These are phyloP conservation scores for Debaryomyces udenii DNA, from an alignment of 1,139 yeast species.

Conservation along the genomic window DNA sequence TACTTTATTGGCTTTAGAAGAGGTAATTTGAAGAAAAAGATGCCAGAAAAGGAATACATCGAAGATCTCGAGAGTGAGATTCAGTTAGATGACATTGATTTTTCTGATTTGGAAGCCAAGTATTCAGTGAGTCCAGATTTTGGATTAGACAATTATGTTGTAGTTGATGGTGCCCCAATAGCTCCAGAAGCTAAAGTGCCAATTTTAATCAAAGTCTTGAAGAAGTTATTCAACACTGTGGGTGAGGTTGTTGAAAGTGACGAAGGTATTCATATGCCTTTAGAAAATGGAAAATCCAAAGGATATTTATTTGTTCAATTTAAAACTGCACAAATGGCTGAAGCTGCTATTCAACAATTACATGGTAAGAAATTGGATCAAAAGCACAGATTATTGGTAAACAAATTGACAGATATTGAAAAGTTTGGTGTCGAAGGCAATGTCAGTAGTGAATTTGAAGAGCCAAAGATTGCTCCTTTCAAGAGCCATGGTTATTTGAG, in stretches of 20 bases:
- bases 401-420: slow-evolving; percentile 83
- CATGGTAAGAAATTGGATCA: slow-evolving; percentile 92
- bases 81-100: slow-evolving; percentile 68
- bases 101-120: slow-evolving; percentile 82
- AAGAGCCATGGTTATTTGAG: slow-evolving; percentile 78
- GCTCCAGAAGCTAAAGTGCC: slow-evolving; percentile 91
- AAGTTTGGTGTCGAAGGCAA: slow-evolving; percentile 73
- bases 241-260: slow-evolving; percentile 73
- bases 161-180: slow-evolving; percentile 94
- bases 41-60: slow-evolving; percentile 29
- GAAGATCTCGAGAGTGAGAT: slow-evolving; percentile 50
- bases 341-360: slow-evolving; percentile 75
- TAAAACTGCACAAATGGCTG: slow-evolving; percentile 67
- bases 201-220: slow-evolving; percentile 80
- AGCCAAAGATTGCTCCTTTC: slow-evolving; percentile 72
- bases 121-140: slow-evolving; percentile 62
- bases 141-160: slow-evolving; percentile 77
- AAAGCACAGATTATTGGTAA: slow-evolving; percentile 86
- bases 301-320: slow-evolving; percentile 90
- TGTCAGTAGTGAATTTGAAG: slow-evolving; percentile 63
- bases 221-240: slow-evolving; percentile 69
- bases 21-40: slow-evolving; percentile 11
- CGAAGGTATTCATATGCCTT: slow-evolving; percentile 78
- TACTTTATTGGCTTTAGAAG: slow-evolving; percentile 1
- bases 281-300: slow-evolving; percentile 77